These are phyloP conservation scores for Ochromonadaceae sp. DNA, from an alignment of 352 stramenopile species.

Conservation along the genomic window DNA sequence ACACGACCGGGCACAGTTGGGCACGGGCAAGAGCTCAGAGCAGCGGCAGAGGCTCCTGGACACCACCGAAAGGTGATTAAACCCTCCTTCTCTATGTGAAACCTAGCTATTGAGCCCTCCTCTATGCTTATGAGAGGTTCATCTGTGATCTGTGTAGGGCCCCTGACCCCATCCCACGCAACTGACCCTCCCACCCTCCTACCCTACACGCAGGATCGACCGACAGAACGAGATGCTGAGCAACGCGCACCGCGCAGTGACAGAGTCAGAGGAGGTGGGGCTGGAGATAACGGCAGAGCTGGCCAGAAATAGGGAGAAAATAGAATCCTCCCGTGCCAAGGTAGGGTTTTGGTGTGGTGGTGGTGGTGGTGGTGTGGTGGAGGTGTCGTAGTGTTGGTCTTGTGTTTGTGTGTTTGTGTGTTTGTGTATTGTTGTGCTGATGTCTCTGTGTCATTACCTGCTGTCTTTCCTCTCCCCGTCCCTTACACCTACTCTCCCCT, in stretches of 20 bases:
- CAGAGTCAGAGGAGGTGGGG: constrained; percentile 12
- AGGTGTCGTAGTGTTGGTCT: too few relatives aligned
- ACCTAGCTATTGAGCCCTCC: background rate
- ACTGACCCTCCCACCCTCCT: too few relatives aligned
- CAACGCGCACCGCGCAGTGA: constrained; percentile 12
- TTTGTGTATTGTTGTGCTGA: too few relatives aligned
- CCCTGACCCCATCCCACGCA: too few relatives aligned
- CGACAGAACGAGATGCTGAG: constrained; percentile 14
- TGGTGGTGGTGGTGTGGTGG: background rate
- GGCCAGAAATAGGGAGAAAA: constrained; percentile 15
- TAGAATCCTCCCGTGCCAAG: constrained; percentile 1
- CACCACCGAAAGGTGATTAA: constrained; percentile 16
- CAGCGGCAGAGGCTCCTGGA: background rate
- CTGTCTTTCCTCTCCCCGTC: too few relatives aligned
- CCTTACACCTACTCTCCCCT: too few relatives aligned
- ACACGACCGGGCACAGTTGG: background rate
- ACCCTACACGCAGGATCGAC: background rate
- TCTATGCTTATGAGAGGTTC: background rate
- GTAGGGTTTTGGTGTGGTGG: background rate
- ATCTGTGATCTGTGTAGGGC: too few relatives aligned
- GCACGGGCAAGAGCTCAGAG: background rate
- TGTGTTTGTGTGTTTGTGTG: too few relatives aligned
- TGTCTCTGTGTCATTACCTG: too few relatives aligned
- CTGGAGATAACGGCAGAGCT: constrained; percentile 13
- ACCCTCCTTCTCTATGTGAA: background rate